Evolutionary conservation across 2,329 filamentous ascomycete species (phyloP), one percentile per base, ranked within the genome.

Genomic region (Calonectria montana): DNA sequence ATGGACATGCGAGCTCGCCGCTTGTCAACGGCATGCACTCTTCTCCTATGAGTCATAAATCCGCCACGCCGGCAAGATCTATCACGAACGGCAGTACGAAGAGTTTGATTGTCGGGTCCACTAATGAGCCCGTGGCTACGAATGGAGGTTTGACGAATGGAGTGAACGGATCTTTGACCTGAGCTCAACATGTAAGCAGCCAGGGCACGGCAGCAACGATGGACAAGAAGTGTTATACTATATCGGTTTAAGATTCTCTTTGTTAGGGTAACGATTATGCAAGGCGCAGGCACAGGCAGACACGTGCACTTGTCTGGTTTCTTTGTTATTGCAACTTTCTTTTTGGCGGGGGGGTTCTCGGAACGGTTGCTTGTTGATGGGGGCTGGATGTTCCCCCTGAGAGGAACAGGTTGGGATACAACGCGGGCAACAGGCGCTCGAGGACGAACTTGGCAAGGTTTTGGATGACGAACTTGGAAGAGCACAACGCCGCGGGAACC

Each of bases 21-120:
- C 79, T 87, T 13, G 77, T 85, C 13, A 90, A 89, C 59, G 88
- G 87, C 25, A 80, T 85, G 31, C 85, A 86, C 69, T 82, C 86
- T 29, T 88, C 88, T 10, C 87, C 88, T 0, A 81, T 80, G 25
- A 87, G 86, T 73, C 81, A 83, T 69, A 75, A 80, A 73, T 81
- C 79, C 61, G 71, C 69, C 67, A 75, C 64, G 67, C 81, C 69
- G 69, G 73, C 75, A 25, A 73, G 73, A 27, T 70, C 74, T 15
- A 70, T 75, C n/a, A 70, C 81, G 37, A 84, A 85, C 65, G 84
- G 83, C 31, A 78, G 74, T 10, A 77, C 71, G 21, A 79, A 78
- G 59, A 72, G 67, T 29, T 69, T 76, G 47, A 69, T 71, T 16
- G 64, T 76, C 18, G 73, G 72, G 13, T 69, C 74, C 29, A 74